Evolutionary conservation across 148 eudicot species (phyloP).

Genomic region (Camellia lanceoleosa): DNA sequence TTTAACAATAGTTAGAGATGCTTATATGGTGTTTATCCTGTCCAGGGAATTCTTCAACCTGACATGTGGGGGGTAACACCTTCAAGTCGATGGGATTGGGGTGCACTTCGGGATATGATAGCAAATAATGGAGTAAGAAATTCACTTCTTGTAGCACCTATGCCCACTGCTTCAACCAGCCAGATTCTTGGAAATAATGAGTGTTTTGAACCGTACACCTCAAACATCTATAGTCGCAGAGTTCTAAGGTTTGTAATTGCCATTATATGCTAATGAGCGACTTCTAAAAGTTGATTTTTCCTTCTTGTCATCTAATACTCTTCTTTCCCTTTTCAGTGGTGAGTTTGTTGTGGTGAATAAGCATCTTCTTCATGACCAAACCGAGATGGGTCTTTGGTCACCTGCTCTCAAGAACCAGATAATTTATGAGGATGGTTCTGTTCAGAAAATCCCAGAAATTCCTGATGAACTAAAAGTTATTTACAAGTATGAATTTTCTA

Average conservation of each 20-base stretch:
- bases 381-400: constrained; percentile 91
- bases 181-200: constrained; percentile 96
- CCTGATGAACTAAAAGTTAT: constrained; percentile 62
- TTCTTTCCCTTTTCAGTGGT: constrained; percentile 53
- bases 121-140: constrained; percentile 68
- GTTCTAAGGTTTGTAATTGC: constrained; percentile 59
- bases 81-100: constrained; percentile 86
- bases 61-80: constrained; percentile 98
- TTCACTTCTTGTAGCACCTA: constrained; percentile 80
- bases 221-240: constrained; percentile 87
- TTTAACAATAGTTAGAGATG: neutral
- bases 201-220: constrained; percentile 95
- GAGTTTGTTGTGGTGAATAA: constrained; percentile 98
- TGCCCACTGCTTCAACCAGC: constrained; percentile 21
- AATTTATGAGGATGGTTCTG: constrained; percentile 74
- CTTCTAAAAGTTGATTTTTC: neutral
- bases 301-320: neutral
- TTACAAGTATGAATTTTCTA: constrained; percentile 49
- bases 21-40: neutral
- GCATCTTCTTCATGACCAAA: constrained; percentile 84
- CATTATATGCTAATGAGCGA: neutral
- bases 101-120: constrained; percentile 60
- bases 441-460: constrained; percentile 69
- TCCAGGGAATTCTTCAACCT: constrained; percentile 86
- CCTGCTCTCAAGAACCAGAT: constrained; percentile 75